A percentile compares a stretch with the other conserved stretches of the same genome.
Evolutionary conservation across 2,329 filamentous ascomycete species (phyloP).

Genomic region (Fusarium sp.): DNA sequence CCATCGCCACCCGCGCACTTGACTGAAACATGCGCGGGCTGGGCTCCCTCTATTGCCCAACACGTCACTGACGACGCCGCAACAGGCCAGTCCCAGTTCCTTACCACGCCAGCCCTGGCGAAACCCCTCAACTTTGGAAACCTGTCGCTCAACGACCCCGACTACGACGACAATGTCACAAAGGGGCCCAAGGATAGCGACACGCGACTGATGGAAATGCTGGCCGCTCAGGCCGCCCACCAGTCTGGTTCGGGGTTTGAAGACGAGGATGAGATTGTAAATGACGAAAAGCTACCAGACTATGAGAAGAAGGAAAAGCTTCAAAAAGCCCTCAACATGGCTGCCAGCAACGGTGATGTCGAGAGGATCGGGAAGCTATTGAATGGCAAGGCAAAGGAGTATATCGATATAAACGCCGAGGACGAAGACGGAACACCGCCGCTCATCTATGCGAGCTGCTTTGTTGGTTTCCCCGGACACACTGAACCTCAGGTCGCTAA

Average conservation of each 20-base stretch:
- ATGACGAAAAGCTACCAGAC: conserved; percentile 78
- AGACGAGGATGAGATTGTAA: conserved; percentile 83
- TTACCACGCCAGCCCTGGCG: conserved; percentile 86
- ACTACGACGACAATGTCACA: conserved; percentile 72
- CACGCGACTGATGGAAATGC: conserved; percentile 91
- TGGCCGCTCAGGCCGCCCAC: conserved; percentile 90
- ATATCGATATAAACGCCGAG: conserved; percentile 85
- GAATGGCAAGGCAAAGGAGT: conserved; percentile 76
- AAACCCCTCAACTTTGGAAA: conserved; percentile 86
- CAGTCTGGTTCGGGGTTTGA: conserved; percentile 78
- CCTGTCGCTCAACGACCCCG: conserved; percentile 83
- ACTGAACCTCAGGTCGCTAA: conserved; percentile 3
- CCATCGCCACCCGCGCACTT: conserved; percentile 22
- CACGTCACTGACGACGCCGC: conserved; percentile 42
- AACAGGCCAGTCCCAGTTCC: conserved; percentile 92
- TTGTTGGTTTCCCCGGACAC: conserved; percentile 69
- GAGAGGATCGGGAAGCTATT: conserved; percentile 83
- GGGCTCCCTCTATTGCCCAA: conserved; percentile 26
- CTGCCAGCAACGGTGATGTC: conserved; percentile 94
- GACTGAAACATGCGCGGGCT: not conserved
- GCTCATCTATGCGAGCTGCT: conserved; percentile 97
- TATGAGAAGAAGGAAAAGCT: conserved; percentile 83
- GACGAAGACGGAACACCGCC: conserved; percentile 98
- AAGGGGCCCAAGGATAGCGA: conserved; percentile 80
- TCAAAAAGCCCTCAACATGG: conserved; percentile 92